These are phyloP conservation scores for Xylaria flabelliformis DNA, from an alignment of 495 filamentous ascomycete species.

Conservation along the genomic window DNA sequence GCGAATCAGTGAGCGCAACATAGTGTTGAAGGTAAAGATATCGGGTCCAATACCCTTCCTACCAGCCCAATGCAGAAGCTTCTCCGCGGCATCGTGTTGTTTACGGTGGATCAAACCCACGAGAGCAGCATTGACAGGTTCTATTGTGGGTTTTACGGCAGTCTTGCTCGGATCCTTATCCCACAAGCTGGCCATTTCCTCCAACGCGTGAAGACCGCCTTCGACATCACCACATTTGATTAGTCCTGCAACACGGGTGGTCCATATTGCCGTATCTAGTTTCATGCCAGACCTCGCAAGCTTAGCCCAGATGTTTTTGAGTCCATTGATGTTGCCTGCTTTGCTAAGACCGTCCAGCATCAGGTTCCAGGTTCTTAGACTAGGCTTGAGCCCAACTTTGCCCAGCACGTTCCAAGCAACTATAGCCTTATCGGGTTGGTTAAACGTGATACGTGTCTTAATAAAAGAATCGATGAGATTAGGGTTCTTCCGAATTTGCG, in stretches of 20 bases:
- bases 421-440: conserved; percentile 55
- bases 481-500: conserved; percentile 33
- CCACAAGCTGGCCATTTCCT: conserved; percentile 66
- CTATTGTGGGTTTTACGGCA: conserved; percentile 61
- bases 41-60: conserved; percentile 64
- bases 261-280: conserved; percentile 67
- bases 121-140: conserved; percentile 68
- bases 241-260: conserved; percentile 65
- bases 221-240: conserved; percentile 54
- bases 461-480: conserved; percentile 64
- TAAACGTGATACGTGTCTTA: conserved; percentile 54
- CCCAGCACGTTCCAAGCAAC: conserved; percentile 67
- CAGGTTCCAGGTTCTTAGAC: conserved; percentile 62
- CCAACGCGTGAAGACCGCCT: conserved; percentile 61
- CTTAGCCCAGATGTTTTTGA: conserved; percentile 65
- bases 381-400: conserved; percentile 55
- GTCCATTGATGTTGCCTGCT: conserved; percentile 52
- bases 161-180: conserved; percentile 37
- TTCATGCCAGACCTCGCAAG: conserved; percentile 57
- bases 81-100: conserved; percentile 42
- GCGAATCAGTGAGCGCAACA: conserved; percentile 63
- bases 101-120: conserved; percentile 46
- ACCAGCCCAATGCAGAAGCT: conserved; percentile 65
- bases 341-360: conserved; percentile 67
- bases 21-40: conserved; percentile 70